Percentiles rank a stretch among this genome's conserved stretches.
Evolutionary conservation across 768 basidiomycete genomes (phyloP).

Genomic region (Megacollybia marginata): DNA sequence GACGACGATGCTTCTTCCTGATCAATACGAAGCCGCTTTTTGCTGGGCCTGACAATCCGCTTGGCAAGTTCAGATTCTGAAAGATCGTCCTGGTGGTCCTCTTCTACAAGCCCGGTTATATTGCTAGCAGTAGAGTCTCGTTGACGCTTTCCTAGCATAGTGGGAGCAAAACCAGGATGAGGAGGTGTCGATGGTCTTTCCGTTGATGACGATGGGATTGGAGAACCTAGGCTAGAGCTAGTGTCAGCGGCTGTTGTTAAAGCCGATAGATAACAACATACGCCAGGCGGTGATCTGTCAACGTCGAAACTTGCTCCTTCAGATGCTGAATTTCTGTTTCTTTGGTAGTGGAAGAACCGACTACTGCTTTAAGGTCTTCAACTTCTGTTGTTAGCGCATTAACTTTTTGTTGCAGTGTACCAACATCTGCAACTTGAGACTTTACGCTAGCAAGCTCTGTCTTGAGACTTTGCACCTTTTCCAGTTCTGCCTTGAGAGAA

Average conservation of each 20-base stretch:
- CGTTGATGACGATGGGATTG: conserved; percentile 2
- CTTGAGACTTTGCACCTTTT: conserved; percentile 25
- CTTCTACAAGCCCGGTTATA: conserved; percentile 32
- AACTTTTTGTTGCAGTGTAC: conserved; percentile 27
- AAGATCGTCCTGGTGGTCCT: conserved; percentile 29
- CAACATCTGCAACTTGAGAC: conserved; percentile 25
- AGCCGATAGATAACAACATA: no score
- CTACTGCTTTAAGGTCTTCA: conserved; percentile 19
- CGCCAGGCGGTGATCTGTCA: no score
- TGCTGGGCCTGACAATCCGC: conserved; percentile 33
- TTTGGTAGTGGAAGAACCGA: conserved; percentile 10
- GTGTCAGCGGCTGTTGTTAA: no score
- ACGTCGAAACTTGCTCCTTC: conserved; percentile 4
- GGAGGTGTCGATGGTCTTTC: conserved; percentile 9
- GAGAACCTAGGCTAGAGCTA: neutral
- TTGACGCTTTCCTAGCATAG: conserved; percentile 58
- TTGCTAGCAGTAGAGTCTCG: conserved; percentile 43
- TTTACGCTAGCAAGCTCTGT: conserved; percentile 26
- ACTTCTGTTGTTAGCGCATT: conserved; percentile 24
- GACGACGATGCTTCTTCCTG: conserved; percentile 12
- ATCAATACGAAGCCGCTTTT: conserved; percentile 39
- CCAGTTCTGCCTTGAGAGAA: conserved; percentile 37
- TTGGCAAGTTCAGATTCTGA: conserved; percentile 30
- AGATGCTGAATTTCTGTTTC: conserved; percentile 17
- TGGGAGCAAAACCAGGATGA: conserved; percentile 35